phyloP scores from a whole-genome alignment of 352 stramenopile genomes.

The Phytophthora cryptogea region DNA sequence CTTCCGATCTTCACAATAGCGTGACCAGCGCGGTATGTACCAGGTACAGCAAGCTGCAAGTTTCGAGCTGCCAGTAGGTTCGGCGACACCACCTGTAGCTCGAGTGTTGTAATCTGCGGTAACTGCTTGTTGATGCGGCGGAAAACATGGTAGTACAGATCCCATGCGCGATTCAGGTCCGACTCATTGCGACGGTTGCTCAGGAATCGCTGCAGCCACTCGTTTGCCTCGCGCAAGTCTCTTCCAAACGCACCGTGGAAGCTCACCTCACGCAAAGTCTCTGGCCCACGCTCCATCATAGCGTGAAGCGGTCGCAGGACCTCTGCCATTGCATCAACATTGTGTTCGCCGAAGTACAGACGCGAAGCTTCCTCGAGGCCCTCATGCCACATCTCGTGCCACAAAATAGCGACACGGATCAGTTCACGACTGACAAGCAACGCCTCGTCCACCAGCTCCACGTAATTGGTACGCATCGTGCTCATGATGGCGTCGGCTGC shows the following conservation, averaged over 20 bases:
- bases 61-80: slow-evolving; percentile 92
- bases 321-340: slow-evolving; percentile 96
- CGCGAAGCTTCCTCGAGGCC: slow-evolving; percentile 97
- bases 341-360: slow-evolving; percentile 97
- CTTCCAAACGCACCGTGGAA: slow-evolving; percentile 93
- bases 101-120: slow-evolving; percentile 93
- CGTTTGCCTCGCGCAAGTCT: slow-evolving; percentile 86
- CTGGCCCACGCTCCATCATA: slow-evolving; percentile 89
- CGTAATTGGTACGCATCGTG: slow-evolving; percentile 93
- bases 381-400: slow-evolving; percentile 99
- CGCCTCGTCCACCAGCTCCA: slow-evolving; percentile 94
- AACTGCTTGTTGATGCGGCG: slow-evolving; percentile 90
- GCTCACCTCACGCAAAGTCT: slow-evolving; percentile 77
- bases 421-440: slow-evolving; percentile 96
- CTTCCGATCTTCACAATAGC: slow-evolving; percentile 73
- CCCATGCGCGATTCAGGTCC: slow-evolving; percentile 96
- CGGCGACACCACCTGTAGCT: slow-evolving; percentile 96
- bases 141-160: slow-evolving; percentile 99
- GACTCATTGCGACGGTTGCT: slow-evolving; percentile 63
- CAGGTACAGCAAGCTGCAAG: slow-evolving; percentile 96
- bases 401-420: slow-evolving; percentile 98
- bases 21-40: slow-evolving; percentile 80
- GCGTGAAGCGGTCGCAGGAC: slow-evolving; percentile 93
- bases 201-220: slow-evolving; percentile 76
- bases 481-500: slow-evolving; percentile 96